Conservation (phyloP, 345 rosid genomes). For the Alliaria petiolata region DNA sequence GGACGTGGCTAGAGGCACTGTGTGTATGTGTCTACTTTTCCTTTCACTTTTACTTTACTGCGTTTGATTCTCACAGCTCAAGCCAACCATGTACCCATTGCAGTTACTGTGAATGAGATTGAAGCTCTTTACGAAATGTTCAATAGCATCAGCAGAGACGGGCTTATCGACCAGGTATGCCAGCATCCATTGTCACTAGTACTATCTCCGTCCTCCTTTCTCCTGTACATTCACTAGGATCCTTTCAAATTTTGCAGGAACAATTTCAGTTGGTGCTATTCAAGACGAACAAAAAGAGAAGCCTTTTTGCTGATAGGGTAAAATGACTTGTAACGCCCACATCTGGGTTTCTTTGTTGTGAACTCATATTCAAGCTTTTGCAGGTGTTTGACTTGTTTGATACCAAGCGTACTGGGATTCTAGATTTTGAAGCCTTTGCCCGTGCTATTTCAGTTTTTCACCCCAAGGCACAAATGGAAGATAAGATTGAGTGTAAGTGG, state of each 20-base stretch:
- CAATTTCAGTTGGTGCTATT: constrained; percentile 59
- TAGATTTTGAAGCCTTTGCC: constrained; percentile 80
- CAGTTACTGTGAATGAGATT: constrained; percentile 88
- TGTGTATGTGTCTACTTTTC: constrained; percentile 52
- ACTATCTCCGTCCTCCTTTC: not conserved
- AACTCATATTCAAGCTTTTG: constrained; percentile 1
- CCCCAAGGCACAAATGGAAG: constrained; percentile 64
- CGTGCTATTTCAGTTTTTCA: constrained; percentile 81
- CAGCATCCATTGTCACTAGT: not conserved
- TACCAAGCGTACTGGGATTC: constrained; percentile 67
- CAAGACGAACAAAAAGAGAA: constrained; percentile 48
- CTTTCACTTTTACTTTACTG: not conserved
- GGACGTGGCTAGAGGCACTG: constrained; percentile 67
- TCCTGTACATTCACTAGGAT: not conserved
- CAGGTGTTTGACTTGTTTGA: constrained; percentile 92
- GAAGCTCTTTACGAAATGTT: constrained; percentile 87
- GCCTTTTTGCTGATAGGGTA: constrained; percentile 66
- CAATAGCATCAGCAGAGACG: constrained; percentile 76
- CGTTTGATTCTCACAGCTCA: not conserved
- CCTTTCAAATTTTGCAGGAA: constrained; percentile 35
- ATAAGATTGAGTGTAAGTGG: constrained; percentile 74
- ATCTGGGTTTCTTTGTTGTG: not conserved
- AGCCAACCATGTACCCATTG: constrained; percentile 8
- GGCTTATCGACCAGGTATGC: constrained; percentile 73
- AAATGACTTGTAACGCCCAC: not conserved